These are phyloP conservation scores for Quercus aquifolioides DNA, from an alignment of 306 rosid genomes.

Conservation along the genomic window DNA sequence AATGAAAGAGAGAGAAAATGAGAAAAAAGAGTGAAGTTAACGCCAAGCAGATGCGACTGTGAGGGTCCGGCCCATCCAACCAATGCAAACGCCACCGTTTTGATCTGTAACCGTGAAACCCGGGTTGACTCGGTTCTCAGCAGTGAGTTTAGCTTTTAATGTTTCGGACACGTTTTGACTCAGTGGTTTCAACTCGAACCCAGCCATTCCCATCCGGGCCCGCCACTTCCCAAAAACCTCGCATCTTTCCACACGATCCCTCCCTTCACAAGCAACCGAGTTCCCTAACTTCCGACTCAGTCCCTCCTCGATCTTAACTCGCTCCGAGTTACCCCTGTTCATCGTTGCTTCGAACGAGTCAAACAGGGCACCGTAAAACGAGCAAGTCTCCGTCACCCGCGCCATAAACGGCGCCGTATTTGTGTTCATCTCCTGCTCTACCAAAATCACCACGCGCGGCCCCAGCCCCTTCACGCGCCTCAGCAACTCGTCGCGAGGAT, in stretches of 20 bases:
- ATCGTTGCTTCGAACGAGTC: slow-evolving; percentile 53
- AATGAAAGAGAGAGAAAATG: neutral
- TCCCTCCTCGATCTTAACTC: slow-evolving; percentile 55
- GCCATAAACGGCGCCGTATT: slow-evolving; percentile 86
- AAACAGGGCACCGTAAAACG: slow-evolving; percentile 50
- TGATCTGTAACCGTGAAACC: slow-evolving; percentile 66
- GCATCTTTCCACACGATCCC: slow-evolving; percentile 86
- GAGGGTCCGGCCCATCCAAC: slow-evolving; percentile 87
- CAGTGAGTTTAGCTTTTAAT: slow-evolving; percentile 26
- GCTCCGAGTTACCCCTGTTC: slow-evolving; percentile 23
- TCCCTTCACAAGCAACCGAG: slow-evolving; percentile 83
- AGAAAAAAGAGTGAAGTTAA: slow-evolving; percentile 46
- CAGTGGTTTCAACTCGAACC: slow-evolving; percentile 61
- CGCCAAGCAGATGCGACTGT: slow-evolving; percentile 97
- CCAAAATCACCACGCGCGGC: slow-evolving; percentile 63
- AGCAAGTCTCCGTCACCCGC: slow-evolving; percentile 60
- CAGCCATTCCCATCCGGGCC: slow-evolving; percentile 94
- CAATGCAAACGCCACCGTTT: slow-evolving; percentile 72
- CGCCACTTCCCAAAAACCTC: slow-evolving; percentile 96
- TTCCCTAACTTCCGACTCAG: slow-evolving; percentile 58
- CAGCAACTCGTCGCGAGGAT: slow-evolving; percentile 76
- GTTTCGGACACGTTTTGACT: slow-evolving; percentile 56
- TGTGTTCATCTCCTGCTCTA: slow-evolving; percentile 81
- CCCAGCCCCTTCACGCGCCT: slow-evolving; percentile 67
- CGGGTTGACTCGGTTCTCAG: slow-evolving; percentile 40